These are phyloP conservation scores for Scytalidium sp. DNA, from an alignment of 2,329 filamentous ascomycete genomes.

Conservation along the genomic window DNA sequence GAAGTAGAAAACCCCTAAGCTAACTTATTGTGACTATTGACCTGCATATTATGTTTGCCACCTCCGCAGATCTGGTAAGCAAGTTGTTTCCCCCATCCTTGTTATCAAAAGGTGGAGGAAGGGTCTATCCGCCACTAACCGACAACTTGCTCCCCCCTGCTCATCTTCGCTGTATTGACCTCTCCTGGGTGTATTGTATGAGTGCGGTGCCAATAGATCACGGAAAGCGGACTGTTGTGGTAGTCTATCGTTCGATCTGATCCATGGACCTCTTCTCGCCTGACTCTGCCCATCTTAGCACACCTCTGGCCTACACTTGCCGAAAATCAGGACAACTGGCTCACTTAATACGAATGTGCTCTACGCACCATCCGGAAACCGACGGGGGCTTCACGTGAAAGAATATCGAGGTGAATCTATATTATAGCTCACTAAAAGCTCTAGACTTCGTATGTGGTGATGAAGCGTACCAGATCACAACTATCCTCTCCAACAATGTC, in stretches of 20 bases:
- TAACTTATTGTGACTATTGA: neutral
- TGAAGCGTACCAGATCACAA: conserved; percentile 10
- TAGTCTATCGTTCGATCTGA: neutral
- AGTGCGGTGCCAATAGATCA: neutral
- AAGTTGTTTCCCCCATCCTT: neutral
- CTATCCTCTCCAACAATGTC: conserved; percentile 13
- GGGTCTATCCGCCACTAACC: neutral
- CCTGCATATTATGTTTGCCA: neutral
- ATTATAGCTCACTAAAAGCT: neutral
- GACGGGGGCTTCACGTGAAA: neutral
- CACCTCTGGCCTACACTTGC: neutral
- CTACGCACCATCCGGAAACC: neutral
- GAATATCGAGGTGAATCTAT: neutral
- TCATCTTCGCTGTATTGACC: neutral
- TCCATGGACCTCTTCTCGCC: neutral
- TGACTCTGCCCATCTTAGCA: neutral
- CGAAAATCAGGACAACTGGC: neutral
- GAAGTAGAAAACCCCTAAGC: neutral
- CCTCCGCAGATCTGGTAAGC: neutral
- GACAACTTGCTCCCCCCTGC: neutral
- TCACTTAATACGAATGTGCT: neutral
- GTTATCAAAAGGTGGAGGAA: neutral
- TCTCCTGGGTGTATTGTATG: too few relatives aligned
- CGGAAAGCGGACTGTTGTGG: neutral
- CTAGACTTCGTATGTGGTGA: conserved; percentile 11